phyloP scores from a whole-genome alignment of 23 red algal species.

The Gracilaria domingensis region DNA sequence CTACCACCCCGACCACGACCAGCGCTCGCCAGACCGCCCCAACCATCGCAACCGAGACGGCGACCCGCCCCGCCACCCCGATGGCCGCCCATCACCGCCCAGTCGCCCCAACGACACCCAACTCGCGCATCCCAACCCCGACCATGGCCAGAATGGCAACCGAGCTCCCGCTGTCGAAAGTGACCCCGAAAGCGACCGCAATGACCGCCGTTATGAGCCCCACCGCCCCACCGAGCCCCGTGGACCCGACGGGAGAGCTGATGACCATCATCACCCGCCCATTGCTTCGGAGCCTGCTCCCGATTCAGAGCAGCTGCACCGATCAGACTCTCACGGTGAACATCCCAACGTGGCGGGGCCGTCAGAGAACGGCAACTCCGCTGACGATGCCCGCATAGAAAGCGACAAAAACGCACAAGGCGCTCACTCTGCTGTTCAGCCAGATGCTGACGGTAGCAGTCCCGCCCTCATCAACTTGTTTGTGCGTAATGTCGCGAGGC shows the following conservation, averaged over 20 bases:
- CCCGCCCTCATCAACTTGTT: conserved; percentile 65
- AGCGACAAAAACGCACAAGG: conserved; percentile 34
- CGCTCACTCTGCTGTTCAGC: neutral
- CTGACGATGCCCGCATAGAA: conserved; percentile 23
- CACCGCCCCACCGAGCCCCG: neutral
- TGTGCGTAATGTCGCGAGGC: conserved; percentile 71
- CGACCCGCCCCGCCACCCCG: neutral
- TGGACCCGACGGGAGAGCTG: conserved; percentile 8
- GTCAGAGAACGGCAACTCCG: conserved; percentile 16
- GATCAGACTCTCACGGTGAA: conserved; percentile 1
- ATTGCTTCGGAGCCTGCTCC: neutral
- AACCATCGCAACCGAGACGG: neutral
- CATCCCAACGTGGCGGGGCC: neutral
- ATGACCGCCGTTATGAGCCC: conserved; percentile 23
- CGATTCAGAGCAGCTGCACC: conserved; percentile 7
- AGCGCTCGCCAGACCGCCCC: neutral
- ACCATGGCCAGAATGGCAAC: conserved; percentile 22
- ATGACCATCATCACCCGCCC: neutral
- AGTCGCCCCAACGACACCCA: neutral
- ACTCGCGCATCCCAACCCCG: neutral
- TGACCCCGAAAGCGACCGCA: conserved; percentile 32
- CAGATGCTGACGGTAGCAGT: neutral
- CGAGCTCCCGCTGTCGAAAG: neutral
- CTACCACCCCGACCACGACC: conserved; percentile 16
- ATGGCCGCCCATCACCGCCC: neutral